Base-by-base conservation (phyloP, 768 basidiomycete genomes). In the Phaeotremella fagi region DNA sequence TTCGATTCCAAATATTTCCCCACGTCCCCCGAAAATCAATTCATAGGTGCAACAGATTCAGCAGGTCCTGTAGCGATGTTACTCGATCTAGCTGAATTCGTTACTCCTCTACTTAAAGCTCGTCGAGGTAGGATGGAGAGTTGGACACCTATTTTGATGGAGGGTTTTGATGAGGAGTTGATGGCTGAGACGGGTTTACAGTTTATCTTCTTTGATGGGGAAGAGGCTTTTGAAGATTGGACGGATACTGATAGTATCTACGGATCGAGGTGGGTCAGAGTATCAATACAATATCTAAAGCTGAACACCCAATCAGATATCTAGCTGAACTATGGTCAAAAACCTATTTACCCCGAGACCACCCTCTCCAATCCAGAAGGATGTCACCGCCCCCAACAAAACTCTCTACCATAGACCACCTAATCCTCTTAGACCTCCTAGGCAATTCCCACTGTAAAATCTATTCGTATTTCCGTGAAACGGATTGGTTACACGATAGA, bases 1-100 rank as follows among this genome's bases (percentile, higher is more conserved):
- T 90, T 84, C 63, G 92, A 97, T 72, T 89, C 87, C 75, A 95
- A 95, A 77, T 92, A 82, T 75, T 91, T 86, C 61, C 77, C 84
- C 0, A 73, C 71, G 1, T 84, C 79, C 52, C 87, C 88, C 3
- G 73, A 81, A 31, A 87, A 88, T 68, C 75, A 97, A 88, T 99
- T 99, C 71, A 78, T 99, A 66, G 95, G 95, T 28, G 95, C 95
- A 7, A 98, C 91, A 9, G 95, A 99, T 71, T 95, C 91, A 0
- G 95, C 92, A 4, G 90, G 89, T 28, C 85, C 95, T 2, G 97
- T 92, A 61, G 90, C 91, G 3, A 85, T 98, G 76, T 81, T 99
- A 78, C 81, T 97, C 25, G 91, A 97, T 74, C 77, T 97, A 15
- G 95, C 91, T 0, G 87, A 91, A 74, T 77, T 86, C 4, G 75